Base-by-base conservation (phyloP, 2,329 filamentous ascomycete genomes). In the Sarocladium kiliense region DNA sequence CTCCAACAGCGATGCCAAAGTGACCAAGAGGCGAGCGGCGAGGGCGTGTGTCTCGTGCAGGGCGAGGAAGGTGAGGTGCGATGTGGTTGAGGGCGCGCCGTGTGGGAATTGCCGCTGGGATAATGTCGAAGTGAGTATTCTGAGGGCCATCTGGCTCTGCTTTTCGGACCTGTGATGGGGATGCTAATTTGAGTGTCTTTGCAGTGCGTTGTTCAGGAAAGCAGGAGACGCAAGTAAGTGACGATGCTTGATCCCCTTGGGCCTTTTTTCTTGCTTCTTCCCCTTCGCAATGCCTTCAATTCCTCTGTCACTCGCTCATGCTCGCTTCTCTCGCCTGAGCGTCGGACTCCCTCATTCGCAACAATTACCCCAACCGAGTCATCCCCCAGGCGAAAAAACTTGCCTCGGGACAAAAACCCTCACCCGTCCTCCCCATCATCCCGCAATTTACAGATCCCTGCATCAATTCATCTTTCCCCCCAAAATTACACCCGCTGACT, bases 31-130 rank as follows among this genome's bases (percentile, higher is more conserved):
- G 65, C 83, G 92, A 66, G 91, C 92, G n/a, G 91, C 91, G 10
- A 89, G 93, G 63, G 92, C 92, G 18, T 97, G 92, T 69, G 89
- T 91, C 59, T 91, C 88, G 63, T 96, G 92, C 72, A 83, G 92
- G 64, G 86, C 88, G 56, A 85, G 92, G 66, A 97, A 97, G 70
- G 92, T 97, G 41, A 84, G 92, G 56, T 97, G 92, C 75, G 92
- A 97, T 74, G 91, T 96, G 56, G 91, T 94, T 57, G 91, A 96
- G 70, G 87, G 88, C 50, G 87, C 87, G 42, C 91, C 91, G 1
- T 96, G 91, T 70, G 91, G 89, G 55, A 96, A 96, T 71, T 95
- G 91, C 73, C 80, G 89, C 60, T 82, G 88, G 74, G 88, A 91
- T 69, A 85, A 88, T 67, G 86, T 91, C 57, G 85, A 89, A 66